Base-by-base conservation (phyloP, 2,329 filamentous ascomycete genomes). In the Rutstroemia sp. region DNA sequence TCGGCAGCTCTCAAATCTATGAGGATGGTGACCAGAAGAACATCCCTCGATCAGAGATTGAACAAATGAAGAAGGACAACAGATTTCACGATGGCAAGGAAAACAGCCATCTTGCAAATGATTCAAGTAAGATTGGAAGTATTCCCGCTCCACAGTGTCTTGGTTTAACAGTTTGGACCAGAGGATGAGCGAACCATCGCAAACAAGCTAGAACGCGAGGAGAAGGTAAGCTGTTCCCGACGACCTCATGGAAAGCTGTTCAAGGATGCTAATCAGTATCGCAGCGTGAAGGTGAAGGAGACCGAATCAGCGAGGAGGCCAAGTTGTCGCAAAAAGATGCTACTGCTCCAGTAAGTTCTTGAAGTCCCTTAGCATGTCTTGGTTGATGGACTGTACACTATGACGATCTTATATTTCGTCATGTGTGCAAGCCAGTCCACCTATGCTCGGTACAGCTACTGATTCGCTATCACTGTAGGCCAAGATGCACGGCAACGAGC, bases 1-100 rank as follows among this genome's bases (percentile, higher is more conserved):
- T 92, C 69, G 89, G 88, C 64, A 78, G 75, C 70, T 66, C 73
- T 61, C 70, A 73, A 59, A 74, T 90, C 70, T 92, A 94, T 74
- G 87, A 92, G 74, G 85, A 79, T 57, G 86, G 84, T 58, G 88
- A 94, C 73, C 46, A 94, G 77, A 80, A 81, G 66, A 90, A 83
- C 70, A 70, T 73, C 60, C 79, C 81, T 60, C 69, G 79, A 58
- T 76, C 79, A 2, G 74, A 79, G 59, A 62, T 75, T 52, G 67
- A 73, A 46, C 61, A 68, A 47, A 76, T 82, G 66, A 73, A 77
- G 44, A 72, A 78, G 23, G 75, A 77, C 19, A 74, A 80, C 52
- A 78, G 83, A 59, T 94, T 82, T 74, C 75, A 91, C 59, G 86
- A 92, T 74, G 89, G 90, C 65, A 77, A 86, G 70, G 71, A 78